Conservation (phyloP, 495 filamentous ascomycete genomes). For the Filosporella fistucella region DNA sequence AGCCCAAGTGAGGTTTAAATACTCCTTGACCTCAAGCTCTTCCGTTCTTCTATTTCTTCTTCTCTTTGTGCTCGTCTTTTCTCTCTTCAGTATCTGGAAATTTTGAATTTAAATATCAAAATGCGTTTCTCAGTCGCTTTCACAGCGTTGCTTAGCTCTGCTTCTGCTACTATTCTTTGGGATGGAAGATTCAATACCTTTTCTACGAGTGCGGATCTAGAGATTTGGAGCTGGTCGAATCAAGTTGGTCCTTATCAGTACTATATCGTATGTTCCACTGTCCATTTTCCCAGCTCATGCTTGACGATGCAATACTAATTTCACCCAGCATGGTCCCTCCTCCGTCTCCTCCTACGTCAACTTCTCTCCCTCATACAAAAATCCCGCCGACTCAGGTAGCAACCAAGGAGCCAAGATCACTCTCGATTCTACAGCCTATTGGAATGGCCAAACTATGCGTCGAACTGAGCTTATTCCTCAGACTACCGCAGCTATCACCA, state of each 20-base stretch:
- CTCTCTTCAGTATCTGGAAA: neutral
- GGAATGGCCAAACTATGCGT: slow-evolving; percentile 57
- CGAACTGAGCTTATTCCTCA: slow-evolving; percentile 65
- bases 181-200: slow-evolving; percentile 60
- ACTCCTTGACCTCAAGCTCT: no score
- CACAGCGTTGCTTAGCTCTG: slow-evolving; percentile 12
- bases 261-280: slow-evolving; percentile 49
- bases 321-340: slow-evolving; percentile 38
- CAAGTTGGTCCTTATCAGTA: slow-evolving; percentile 67
- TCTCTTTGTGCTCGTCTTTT: neutral
- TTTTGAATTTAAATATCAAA: neutral
- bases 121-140: slow-evolving; percentile 16
- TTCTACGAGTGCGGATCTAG: slow-evolving; percentile 39
- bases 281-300: slow-evolving; percentile 29
- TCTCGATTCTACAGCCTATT: slow-evolving; percentile 59
- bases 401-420: slow-evolving; percentile 65
- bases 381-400: slow-evolving; percentile 58
- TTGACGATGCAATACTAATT: slow-evolving; percentile 33
- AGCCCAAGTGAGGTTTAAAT: no score
- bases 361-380: slow-evolving; percentile 52
- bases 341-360: slow-evolving; percentile 48
- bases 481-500: slow-evolving; percentile 56
- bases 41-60: no score
- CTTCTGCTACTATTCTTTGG: slow-evolving; percentile 41
- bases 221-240: slow-evolving; percentile 60